A percentile compares a stretch with the other conserved stretches of the same genome.
These are phyloP conservation scores for Thermomucor indicae-seudaticae DNA, from an alignment of 371 early-diverging fungal genomes.

Conservation along the genomic window DNA sequence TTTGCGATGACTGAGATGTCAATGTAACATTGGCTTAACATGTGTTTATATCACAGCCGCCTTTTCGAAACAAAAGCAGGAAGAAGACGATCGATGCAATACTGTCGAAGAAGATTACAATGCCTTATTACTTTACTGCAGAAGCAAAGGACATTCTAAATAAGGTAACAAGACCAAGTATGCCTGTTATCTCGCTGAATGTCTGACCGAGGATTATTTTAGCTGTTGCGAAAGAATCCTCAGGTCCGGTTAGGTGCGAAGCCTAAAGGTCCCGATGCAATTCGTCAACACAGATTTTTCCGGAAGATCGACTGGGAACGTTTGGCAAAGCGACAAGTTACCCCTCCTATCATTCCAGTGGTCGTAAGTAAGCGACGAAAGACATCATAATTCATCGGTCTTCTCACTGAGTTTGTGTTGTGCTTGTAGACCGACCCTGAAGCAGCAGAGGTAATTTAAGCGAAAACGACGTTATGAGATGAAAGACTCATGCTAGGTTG, in stretches of 20 bases:
- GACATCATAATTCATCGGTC: too few species aligned
- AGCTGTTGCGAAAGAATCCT: slow-evolving; percentile 75
- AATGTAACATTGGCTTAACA: not conserved
- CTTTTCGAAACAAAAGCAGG: slow-evolving; percentile 74
- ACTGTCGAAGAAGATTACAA: slow-evolving; percentile 64
- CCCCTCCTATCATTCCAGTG: slow-evolving; percentile 77
- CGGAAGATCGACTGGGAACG: slow-evolving; percentile 80
- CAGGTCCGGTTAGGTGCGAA: slow-evolving; percentile 65
- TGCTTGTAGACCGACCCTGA: slow-evolving; percentile 34
- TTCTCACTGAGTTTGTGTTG: not conserved
- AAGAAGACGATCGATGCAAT: slow-evolving; percentile 79
- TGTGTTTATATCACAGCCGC: slow-evolving; percentile 38
- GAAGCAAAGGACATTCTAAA: slow-evolving; percentile 60
- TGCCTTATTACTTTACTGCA: slow-evolving; percentile 68
- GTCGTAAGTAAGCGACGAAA: slow-evolving; percentile 56
- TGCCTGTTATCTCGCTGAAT: too few species aligned
- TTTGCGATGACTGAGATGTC: not conserved
- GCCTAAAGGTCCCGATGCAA: slow-evolving; percentile 68
- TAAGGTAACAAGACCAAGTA: slow-evolving; percentile 28
- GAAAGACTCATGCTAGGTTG: not conserved
- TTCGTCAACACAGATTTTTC: slow-evolving; percentile 88
- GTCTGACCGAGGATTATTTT: not conserved
- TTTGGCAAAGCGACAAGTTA: slow-evolving; percentile 52
- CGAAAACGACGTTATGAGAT: not conserved
- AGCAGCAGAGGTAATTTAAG: slow-evolving; percentile 33